These are phyloP conservation scores for Calonectria henricotiae DNA, from an alignment of 2,329 filamentous ascomycete species.

Conservation along the genomic window DNA sequence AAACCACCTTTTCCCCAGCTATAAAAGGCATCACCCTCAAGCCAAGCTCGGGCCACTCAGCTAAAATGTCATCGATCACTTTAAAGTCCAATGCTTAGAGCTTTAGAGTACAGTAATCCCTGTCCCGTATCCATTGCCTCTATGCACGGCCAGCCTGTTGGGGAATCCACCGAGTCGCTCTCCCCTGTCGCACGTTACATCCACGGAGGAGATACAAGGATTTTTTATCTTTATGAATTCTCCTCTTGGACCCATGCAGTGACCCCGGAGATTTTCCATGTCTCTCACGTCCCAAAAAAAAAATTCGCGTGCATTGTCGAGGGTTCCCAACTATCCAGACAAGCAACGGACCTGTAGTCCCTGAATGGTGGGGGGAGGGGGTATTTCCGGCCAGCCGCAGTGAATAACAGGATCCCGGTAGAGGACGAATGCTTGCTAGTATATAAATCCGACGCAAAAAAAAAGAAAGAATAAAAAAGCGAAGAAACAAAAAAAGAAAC, in stretches of 20 bases:
- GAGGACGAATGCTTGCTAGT: neutral
- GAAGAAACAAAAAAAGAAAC: too few relatives aligned
- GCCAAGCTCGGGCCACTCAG: constrained; percentile 12
- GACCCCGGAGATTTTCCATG: neutral
- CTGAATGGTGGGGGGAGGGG: neutral
- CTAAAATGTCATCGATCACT: constrained; percentile 10
- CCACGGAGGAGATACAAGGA: neutral
- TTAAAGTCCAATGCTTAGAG: constrained; percentile 17
- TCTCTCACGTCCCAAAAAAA: neutral
- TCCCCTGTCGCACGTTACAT: constrained; percentile 18
- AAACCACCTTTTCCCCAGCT: neutral
- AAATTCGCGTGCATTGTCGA: neutral
- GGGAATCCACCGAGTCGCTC: neutral
- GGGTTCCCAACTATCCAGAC: constrained; percentile 1
- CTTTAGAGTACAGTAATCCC: constrained; percentile 16
- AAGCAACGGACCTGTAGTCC: neutral
- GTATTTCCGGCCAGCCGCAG: constrained; percentile 10
- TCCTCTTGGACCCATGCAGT: neutral
- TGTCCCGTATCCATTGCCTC: neutral
- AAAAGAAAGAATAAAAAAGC: neutral
- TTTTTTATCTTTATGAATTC: neutral
- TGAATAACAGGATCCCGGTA: neutral
- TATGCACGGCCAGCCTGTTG: neutral
- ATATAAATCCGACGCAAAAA: constrained; percentile 3
- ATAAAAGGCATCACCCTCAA: neutral